Percentiles rank a stretch among this genome's conserved stretches.
phyloP scores from a whole-genome alignment of 768 basidiomycete species.

The Cyclocybe aegerita region DNA sequence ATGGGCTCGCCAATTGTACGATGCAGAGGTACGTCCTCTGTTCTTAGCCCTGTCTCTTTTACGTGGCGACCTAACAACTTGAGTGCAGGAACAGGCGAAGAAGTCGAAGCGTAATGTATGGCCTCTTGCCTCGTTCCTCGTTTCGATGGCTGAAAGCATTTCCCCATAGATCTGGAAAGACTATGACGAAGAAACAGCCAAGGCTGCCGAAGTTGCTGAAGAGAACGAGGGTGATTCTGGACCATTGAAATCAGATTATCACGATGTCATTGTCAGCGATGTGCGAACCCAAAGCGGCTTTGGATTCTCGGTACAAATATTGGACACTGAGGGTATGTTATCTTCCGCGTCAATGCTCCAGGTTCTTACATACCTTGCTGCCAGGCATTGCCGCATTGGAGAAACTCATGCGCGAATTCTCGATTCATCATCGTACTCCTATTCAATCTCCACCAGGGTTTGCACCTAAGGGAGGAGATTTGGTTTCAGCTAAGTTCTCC shows the following conservation, averaged over 20 bases:
- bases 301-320: conserved; percentile 88
- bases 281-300: conserved; percentile 74
- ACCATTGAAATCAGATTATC: conserved; percentile 78
- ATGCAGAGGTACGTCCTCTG: conserved; percentile 66
- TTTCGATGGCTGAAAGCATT: background rate
- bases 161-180: conserved; percentile 76
- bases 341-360: background rate
- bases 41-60: background rate
- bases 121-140: conserved; percentile 6
- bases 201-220: conserved; percentile 39
- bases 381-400: conserved; percentile 89
- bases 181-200: conserved; percentile 71
- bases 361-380: background rate
- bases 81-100: conserved; percentile 75
- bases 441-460: conserved; percentile 63
- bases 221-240: conserved; percentile 42
- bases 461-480: conserved; percentile 79
- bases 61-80: background rate
- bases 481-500: conserved; percentile 94
- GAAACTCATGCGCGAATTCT: conserved; percentile 93
- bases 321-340: conserved; percentile 76
- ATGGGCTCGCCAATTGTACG: conserved; percentile 77
- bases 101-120: conserved; percentile 72
- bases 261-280: conserved; percentile 92
- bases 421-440: conserved; percentile 75